Percentiles rank a stretch among this genome's conserved stretches.
Conservation (phyloP, 192 early-diverging fungal species). For the Entomortierella beljakovae region DNA sequence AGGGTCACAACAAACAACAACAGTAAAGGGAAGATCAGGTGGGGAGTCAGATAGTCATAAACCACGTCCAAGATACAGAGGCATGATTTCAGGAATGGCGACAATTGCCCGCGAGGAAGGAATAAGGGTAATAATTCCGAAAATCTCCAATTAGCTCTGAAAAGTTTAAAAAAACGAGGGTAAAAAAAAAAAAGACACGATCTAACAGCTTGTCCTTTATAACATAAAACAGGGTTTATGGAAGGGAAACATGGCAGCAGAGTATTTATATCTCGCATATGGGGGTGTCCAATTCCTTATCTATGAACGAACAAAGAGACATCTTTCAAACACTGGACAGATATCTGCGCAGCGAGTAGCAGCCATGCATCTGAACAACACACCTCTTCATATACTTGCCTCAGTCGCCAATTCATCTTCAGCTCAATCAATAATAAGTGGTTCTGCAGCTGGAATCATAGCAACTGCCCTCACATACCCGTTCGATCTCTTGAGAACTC, state of each 20-base stretch:
- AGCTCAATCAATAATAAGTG: slow-evolving; percentile 75
- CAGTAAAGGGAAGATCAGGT: slow-evolving; percentile 1
- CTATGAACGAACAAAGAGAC: slow-evolving; percentile 69
- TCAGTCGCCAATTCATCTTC: slow-evolving; percentile 47
- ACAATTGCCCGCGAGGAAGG: slow-evolving; percentile 88
- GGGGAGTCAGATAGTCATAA: neutral
- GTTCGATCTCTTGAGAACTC: slow-evolving; percentile 94
- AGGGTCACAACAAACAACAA: neutral
- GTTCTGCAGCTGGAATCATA: slow-evolving; percentile 80
- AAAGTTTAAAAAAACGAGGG: too few species aligned
- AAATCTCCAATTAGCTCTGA: too few species aligned
- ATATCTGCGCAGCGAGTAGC: slow-evolving; percentile 7
- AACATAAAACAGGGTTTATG: slow-evolving; percentile 75
- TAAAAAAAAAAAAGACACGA: too few species aligned
- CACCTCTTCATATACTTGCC: slow-evolving; percentile 1
- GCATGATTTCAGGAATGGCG: slow-evolving; percentile 72
- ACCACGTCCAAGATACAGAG: slow-evolving; percentile 63
- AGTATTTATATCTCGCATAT: slow-evolving; percentile 93
- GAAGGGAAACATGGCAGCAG: slow-evolving; percentile 95
- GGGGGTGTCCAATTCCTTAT: slow-evolving; percentile 88
- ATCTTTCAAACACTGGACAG: slow-evolving; percentile 43
- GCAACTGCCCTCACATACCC: slow-evolving; percentile 92
- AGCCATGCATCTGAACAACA: slow-evolving; percentile 7
- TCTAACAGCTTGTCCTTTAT: slow-evolving; percentile 1
- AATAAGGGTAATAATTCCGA: slow-evolving; percentile 68